A percentile compares a stretch with the other conserved stretches of the same genome.
phyloP scores from a whole-genome alignment of 257 asterid species.

The Solanum boliviense region DNA sequence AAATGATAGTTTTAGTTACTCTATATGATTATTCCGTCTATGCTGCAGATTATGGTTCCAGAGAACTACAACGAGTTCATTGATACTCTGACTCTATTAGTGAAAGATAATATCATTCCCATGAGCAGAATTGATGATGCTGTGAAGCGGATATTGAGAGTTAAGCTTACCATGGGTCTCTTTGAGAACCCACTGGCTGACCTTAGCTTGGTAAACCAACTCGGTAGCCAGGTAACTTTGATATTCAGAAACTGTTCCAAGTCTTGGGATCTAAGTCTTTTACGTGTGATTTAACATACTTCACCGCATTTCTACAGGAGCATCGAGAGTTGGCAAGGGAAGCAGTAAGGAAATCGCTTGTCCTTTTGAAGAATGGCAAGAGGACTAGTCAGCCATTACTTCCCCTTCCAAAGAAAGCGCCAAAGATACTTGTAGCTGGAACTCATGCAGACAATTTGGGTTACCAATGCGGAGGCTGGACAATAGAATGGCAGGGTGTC shows the following conservation, averaged over 20 bases:
- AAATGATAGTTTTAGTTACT: not conserved
- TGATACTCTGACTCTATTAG: constrained; percentile 16
- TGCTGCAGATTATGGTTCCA: constrained; percentile 33
- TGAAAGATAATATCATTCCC: constrained; percentile 24
- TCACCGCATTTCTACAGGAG: not conserved
- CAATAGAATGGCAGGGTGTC: constrained; percentile 28
- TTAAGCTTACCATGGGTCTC: constrained; percentile 30
- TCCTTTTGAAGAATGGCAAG: constrained; percentile 22
- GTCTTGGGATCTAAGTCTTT: not conserved
- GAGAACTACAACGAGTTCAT: constrained; percentile 19
- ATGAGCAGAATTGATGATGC: constrained; percentile 41
- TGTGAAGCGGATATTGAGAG: constrained; percentile 32
- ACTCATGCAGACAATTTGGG: constrained; percentile 30
- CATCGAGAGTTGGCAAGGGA: constrained; percentile 32
- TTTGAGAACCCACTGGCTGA: constrained; percentile 41
- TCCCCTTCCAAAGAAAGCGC: constrained; percentile 24
- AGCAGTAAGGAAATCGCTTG: constrained; percentile 38
- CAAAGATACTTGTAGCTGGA: constrained; percentile 22
- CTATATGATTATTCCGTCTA: not conserved
- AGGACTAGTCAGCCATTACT: constrained; percentile 12
- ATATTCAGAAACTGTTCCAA: not conserved
- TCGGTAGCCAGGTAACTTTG: constrained; percentile 27
- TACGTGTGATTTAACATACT: not conserved
- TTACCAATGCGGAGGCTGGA: constrained; percentile 33
- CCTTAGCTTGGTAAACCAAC: constrained; percentile 16